These are phyloP conservation scores for Phlebopus sp. DNA, from an alignment of 1,284 basidiomycete genomes.

Conservation along the genomic window DNA sequence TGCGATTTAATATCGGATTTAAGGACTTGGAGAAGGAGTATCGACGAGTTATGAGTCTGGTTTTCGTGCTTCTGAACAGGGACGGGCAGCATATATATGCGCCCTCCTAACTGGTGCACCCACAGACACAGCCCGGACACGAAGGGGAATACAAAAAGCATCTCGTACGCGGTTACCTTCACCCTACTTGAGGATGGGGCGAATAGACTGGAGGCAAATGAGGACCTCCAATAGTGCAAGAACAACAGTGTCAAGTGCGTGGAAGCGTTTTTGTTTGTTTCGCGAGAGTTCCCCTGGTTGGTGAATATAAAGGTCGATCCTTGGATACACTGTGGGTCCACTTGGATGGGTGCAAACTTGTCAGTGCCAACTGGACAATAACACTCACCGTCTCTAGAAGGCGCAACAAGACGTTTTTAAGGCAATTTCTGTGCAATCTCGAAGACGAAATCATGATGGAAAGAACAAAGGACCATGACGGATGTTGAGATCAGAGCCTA, in stretches of 20 bases:
- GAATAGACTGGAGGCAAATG: not conserved
- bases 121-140: not conserved
- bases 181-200: not conserved
- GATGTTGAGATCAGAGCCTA: not conserved
- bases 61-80: not conserved
- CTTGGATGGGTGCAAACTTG: not conserved
- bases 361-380: not conserved
- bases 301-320: not conserved
- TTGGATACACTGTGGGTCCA: conserved; percentile 1
- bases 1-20: not conserved
- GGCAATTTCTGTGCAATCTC: no score
- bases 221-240: not conserved
- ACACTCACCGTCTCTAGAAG: not conserved
- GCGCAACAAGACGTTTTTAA: not conserved
- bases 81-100: not conserved
- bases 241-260: not conserved
- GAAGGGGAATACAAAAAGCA: not conserved
- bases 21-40: not conserved
- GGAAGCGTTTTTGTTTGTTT: not conserved
- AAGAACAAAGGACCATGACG: no score
- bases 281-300: not conserved
- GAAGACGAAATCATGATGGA: no score
- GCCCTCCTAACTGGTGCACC: not conserved
- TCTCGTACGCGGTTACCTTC: not conserved
- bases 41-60: not conserved